Conservation (phyloP, 441 rosid species). For the Adansonia gregorii region DNA sequence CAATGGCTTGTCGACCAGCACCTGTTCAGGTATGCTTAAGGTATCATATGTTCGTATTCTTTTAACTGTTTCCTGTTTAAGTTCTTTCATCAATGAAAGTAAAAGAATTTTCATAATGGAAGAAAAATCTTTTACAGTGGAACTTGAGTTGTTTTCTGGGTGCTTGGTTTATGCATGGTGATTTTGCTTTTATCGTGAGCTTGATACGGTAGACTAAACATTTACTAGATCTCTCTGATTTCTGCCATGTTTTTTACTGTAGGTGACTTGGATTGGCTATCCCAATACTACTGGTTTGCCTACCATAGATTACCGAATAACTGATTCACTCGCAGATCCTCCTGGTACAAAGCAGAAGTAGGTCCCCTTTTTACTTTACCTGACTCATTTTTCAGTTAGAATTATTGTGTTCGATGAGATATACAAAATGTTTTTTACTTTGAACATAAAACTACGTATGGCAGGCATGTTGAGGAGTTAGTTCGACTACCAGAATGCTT, state of each 20-base stretch:
- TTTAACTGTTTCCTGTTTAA: slow-evolving; percentile 15
- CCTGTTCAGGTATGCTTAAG: slow-evolving; percentile 76
- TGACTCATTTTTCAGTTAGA: not conserved
- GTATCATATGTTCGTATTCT: slow-evolving; percentile 20
- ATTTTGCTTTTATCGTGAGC: slow-evolving; percentile 13
- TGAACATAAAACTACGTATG: slow-evolving; percentile 26
- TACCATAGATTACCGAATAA: slow-evolving; percentile 90
- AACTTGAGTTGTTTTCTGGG: slow-evolving; percentile 4
- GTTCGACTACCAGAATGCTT: slow-evolving; percentile 88
- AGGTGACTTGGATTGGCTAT: slow-evolving; percentile 99
- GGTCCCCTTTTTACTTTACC: slow-evolving; percentile 29
- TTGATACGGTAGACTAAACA: not conserved
- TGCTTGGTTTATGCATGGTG: slow-evolving; percentile 14
- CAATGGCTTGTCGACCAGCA: slow-evolving; percentile 96
- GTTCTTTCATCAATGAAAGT: not conserved
- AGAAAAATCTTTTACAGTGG: slow-evolving; percentile 9
- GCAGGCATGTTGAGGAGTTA: slow-evolving; percentile 93
- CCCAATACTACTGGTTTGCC: slow-evolving; percentile 98
- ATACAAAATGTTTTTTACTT: slow-evolving; percentile 11
- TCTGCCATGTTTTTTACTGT: slow-evolving; percentile 28
- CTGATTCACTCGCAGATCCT: slow-evolving; percentile 91
- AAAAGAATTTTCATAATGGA: not conserved
- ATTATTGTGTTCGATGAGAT: not conserved
- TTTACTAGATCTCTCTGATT: slow-evolving; percentile 17
- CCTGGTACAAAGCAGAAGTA: slow-evolving; percentile 81